Percentiles rank a stretch among this genome's conserved stretches.
Conservation (phyloP, 2,329 filamentous ascomycete species). For the Diaporthe velutina region DNA sequence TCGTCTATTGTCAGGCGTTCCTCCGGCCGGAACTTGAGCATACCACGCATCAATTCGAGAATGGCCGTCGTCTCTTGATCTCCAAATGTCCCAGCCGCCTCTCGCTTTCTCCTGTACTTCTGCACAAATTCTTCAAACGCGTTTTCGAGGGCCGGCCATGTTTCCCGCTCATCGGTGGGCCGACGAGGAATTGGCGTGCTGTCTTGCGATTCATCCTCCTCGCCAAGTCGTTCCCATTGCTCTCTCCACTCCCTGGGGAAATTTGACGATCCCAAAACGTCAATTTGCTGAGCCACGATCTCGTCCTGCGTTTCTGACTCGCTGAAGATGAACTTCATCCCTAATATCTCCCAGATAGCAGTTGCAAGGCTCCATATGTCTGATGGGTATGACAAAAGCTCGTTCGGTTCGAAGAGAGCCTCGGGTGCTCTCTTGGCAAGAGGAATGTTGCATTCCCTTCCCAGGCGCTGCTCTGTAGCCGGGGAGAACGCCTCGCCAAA, state of each 20-base stretch:
- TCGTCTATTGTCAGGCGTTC: constrained; percentile 47
- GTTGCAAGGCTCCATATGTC: constrained; percentile 44
- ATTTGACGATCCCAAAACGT: constrained; percentile 37
- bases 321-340: constrained; percentile 43
- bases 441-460: constrained; percentile 42
- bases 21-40: constrained; percentile 48
- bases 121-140: constrained; percentile 47
- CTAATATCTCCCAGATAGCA: constrained; percentile 44
- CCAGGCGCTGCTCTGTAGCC: constrained; percentile 41
- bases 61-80: constrained; percentile 28
- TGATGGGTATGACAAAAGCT: background rate
- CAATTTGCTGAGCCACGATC: constrained; percentile 43
- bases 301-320: constrained; percentile 40
- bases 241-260: background rate
- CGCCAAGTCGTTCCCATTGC: constrained; percentile 6
- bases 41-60: constrained; percentile 48
- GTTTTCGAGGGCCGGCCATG: constrained; percentile 44
- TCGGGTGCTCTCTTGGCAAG: constrained; percentile 33
- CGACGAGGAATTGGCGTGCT: background rate
- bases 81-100: constrained; percentile 17
- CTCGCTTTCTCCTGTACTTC: constrained; percentile 42
- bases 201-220: background rate
- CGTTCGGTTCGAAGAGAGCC: background rate
- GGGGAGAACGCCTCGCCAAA: constrained; percentile 51
- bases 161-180: constrained; percentile 36